Base-by-base conservation (phyloP, 2,329 filamentous ascomycete genomes). In the Biscogniauxia sp. region DNA sequence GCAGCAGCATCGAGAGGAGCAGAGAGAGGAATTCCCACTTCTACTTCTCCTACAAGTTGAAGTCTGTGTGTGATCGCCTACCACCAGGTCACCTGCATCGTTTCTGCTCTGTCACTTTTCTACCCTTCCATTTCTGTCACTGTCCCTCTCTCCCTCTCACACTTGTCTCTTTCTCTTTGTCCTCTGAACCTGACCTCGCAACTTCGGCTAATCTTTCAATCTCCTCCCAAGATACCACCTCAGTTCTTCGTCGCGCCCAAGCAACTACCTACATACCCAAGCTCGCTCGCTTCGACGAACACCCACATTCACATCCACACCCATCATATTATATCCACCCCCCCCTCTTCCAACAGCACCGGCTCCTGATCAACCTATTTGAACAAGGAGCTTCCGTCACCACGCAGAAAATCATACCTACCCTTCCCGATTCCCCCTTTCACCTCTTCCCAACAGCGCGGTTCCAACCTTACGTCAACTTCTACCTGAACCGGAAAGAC, bases 81-180 rank as follows among this genome's bases (percentile, higher is more conserved):
- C 37, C 15, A 45, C 37, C 37, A 9, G n/a, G 37, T 45, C 37
- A 45, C 37, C 28, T 32, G 28, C 28, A 32, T 32, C 28, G 7
- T 32, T 7, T 32, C n/a, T n/a, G n/a, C 9, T 28, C 9, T 32
- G 28, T 32, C 28, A 32, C 28, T 32, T 32, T 32, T 32, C 11
- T 32, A 23, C 23, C 23, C 11, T 32, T 32, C 28, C 11, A 32
- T 57, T 59, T 23, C 23, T 23, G 23, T 23, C 53, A 54, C 57
- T 54, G n/a, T 50, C 17, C 32, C 17, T 5, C 5, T 49, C 41
- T 23, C 32, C 52, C 28, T 13, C 28, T 13, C 28, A 55, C 41
- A 50, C 28, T n/a, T n/a, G n/a, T 60, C 7, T 7, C 56, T 32
- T 23, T 51, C 60, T 65, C 68, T 70, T 70, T 70, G 67, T 70